These are phyloP conservation scores for Vanrija sp. DNA, from an alignment of 1,284 basidiomycete genomes.

Conservation along the genomic window DNA sequence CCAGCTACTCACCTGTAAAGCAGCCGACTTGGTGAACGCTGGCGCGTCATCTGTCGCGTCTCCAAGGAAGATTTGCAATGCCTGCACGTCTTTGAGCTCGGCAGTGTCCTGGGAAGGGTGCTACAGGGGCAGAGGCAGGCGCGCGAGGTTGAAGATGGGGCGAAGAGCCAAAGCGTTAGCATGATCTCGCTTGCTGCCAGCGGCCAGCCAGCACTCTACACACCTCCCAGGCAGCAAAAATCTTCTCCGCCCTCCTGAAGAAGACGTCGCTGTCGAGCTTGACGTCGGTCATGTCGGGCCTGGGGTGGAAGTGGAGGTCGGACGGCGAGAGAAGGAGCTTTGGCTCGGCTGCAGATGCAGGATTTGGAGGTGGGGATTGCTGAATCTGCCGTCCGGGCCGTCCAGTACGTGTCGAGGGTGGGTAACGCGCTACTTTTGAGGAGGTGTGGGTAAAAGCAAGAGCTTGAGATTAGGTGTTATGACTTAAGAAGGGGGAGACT, in stretches of 20 bases:
- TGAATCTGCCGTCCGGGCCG: no score
- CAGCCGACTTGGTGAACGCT: conserved; percentile 79
- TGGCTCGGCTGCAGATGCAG: no score
- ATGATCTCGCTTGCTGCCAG: neutral
- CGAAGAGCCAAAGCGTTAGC: neutral
- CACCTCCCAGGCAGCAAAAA: conserved; percentile 73
- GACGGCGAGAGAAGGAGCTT: neutral
- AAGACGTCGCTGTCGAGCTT: conserved; percentile 58
- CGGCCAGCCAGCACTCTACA: conserved; percentile 33
- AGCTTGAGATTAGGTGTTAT: no score
- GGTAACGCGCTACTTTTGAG: no score
- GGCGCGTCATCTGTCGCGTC: conserved; percentile 80
- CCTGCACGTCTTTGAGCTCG: conserved; percentile 52
- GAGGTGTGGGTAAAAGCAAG: no score
- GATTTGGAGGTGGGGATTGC: no score
- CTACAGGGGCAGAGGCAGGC: conserved; percentile 42
- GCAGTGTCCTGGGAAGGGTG: conserved; percentile 66
- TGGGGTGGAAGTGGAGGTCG: conserved; percentile 1
- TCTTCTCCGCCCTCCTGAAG: conserved; percentile 61
- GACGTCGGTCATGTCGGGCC: conserved; percentile 50
- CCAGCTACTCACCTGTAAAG: conserved; percentile 68
- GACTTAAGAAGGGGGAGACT: no score
- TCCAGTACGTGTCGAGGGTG: no score
- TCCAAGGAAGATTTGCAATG: conserved; percentile 72
- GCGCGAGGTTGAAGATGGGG: neutral